Conservation (phyloP, 2,329 filamentous ascomycete genomes). For the Aspergillus phoenicis region DNA sequence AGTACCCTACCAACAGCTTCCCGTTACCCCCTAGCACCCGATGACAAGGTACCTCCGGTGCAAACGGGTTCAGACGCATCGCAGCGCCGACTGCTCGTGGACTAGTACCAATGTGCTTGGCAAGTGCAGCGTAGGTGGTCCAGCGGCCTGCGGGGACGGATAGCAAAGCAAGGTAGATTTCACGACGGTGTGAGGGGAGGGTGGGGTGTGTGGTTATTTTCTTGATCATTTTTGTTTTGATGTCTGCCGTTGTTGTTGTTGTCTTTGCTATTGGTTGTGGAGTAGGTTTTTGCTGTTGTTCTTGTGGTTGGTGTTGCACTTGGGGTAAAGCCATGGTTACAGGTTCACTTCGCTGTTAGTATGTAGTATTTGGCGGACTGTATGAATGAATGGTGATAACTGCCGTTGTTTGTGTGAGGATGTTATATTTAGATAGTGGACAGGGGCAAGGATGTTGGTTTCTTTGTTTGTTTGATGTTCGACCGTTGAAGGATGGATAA, state of each 20-base stretch:
- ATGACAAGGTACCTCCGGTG: slow-evolving; percentile 79
- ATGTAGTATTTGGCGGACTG: not conserved
- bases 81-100: slow-evolving; percentile 78
- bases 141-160: slow-evolving; percentile 75
- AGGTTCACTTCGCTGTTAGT: too few relatives aligned
- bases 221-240: slow-evolving; percentile 22
- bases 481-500: not conserved
- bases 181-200: slow-evolving; percentile 54
- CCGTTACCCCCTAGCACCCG: slow-evolving; percentile 75
- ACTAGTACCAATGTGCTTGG: slow-evolving; percentile 68
- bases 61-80: slow-evolving; percentile 76
- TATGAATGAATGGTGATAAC: not conserved
- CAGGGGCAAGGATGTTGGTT: not conserved
- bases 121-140: slow-evolving; percentile 75
- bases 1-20: slow-evolving; percentile 53
- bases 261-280: not conserved
- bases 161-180: slow-evolving; percentile 70
- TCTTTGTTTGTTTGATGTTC: not conserved
- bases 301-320: not conserved
- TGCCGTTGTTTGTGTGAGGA: not conserved
- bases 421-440: not conserved
- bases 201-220: slow-evolving; percentile 46
- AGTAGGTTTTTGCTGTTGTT: not conserved
- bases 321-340: not conserved
- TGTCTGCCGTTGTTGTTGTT: not conserved